Percentiles rank a stretch among this genome's conserved stretches.
phyloP scores from a whole-genome alignment of 2,329 filamentous ascomycete genomes.

The Alternaria incomplexa region DNA sequence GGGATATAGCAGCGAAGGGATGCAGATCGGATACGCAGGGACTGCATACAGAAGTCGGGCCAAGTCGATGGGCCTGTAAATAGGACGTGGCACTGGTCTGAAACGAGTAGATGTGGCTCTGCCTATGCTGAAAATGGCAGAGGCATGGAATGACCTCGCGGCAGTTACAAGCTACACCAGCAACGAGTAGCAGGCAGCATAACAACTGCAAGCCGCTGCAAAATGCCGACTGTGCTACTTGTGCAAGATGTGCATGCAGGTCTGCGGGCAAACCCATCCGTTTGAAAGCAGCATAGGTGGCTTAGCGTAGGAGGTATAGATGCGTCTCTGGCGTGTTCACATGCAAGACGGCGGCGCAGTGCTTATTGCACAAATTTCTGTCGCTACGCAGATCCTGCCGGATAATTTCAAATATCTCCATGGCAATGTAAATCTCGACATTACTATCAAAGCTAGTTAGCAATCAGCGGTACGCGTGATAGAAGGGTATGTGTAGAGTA shows the following conservation, averaged over 20 bases:
- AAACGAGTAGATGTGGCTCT: background rate
- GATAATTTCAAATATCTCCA: no score
- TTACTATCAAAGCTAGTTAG: no score
- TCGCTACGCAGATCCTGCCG: background rate
- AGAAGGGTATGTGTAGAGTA: no score
- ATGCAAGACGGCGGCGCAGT: background rate
- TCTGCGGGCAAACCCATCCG: background rate
- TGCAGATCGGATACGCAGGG: background rate
- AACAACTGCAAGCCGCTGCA: background rate
- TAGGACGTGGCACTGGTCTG: background rate
- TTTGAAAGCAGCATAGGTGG: background rate
- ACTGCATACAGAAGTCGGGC: background rate
- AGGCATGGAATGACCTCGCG: background rate
- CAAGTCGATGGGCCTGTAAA: background rate
- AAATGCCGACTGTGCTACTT: background rate
- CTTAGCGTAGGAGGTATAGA: background rate
- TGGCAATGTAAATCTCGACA: no score
- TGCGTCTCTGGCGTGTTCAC: background rate
- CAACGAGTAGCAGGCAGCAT: background rate
- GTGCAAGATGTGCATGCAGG: background rate
- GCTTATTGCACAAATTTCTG: background rate
- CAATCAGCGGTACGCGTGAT: no score
- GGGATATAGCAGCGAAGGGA: background rate
- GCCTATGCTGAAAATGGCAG: background rate
- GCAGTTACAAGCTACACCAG: background rate